Base-by-base conservation (phyloP, 1,139 yeast species). In the Saccharomycopsis hybrid region DNA sequence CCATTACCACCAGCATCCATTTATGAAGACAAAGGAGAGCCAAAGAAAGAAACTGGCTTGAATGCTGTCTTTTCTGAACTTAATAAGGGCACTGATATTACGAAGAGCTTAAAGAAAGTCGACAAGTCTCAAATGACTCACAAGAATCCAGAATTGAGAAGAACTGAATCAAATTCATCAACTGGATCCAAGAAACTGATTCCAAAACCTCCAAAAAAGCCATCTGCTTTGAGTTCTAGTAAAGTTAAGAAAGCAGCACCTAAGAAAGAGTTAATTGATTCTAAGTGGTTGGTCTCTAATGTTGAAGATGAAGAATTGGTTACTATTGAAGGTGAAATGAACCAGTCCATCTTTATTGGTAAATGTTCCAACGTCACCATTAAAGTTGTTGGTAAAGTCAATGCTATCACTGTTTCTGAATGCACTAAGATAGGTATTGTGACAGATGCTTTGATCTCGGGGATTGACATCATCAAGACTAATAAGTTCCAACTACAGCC, bases 71-170 rank as follows among this genome's bases (percentile, higher is more conserved):
- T 94, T 65, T 83, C 87, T n/a, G 95, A 87, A 58, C 73, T 94
- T 56, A 90, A 84, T 69, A 76, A 82, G 68, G 99, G 99, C 51
- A 86, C 82, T 57, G 70, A 69, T 40, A 84, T 94, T 60, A 90
- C 97, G 2, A 72, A 90, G 31, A 86, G 89, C 3, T 78, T 94
- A 60, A 87, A 84, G 64, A 92, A 92, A 67, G 97, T 92, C 43
- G 97, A 89, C 59, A 86, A 81, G 68, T 84, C 95, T 24, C 86
- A 89, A 68, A 88, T 87, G 94, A 88, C 96, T 33, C 97, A 89
- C 68, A 90, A 89, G 69, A 89, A 89, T 66, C 97, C 97, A 3
- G 83, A 74, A 42, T 72, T 88, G 59, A 82, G 95, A 62, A 75
- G 73, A 7, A 64, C 74, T 2, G 67, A 74, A 0, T 53, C 69